These are phyloP conservation scores for Entophlyctis luteolus DNA, from an alignment of 192 early-diverging fungal genomes.

Conservation along the genomic window DNA sequence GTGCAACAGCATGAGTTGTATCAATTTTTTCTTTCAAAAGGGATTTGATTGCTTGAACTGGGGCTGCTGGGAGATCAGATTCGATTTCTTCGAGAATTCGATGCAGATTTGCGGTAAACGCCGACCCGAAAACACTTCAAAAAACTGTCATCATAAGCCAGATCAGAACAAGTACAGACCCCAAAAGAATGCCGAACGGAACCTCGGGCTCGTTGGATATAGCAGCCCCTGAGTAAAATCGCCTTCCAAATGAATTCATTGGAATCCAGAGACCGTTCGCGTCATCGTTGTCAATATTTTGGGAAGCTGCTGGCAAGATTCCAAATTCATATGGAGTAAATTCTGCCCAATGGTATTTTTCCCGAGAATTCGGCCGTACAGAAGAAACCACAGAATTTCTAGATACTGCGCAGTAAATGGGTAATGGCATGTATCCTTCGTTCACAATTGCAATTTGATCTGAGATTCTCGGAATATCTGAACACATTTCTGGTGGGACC, in stretches of 20 bases:
- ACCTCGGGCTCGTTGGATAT: slow-evolving; percentile 20
- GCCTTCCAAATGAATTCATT: slow-evolving; percentile 23
- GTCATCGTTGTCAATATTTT: background rate
- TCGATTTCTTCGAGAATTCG: slow-evolving; percentile 33
- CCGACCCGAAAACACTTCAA: slow-evolving; percentile 37
- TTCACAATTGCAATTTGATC: background rate
- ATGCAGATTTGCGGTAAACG: slow-evolving; percentile 37
- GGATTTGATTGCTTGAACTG: background rate
- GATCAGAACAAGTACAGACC: background rate
- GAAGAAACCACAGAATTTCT: background rate
- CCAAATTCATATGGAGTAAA: slow-evolving; percentile 42
- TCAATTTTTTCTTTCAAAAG: slow-evolving; percentile 19
- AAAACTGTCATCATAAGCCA: background rate
- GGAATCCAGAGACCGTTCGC: slow-evolving; percentile 35
- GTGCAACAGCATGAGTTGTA: slow-evolving; percentile 30
- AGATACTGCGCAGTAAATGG: slow-evolving; percentile 26
- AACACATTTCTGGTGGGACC: background rate
- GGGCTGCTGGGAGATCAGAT: slow-evolving; percentile 16
- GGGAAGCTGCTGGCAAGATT: background rate
- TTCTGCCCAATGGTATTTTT: slow-evolving; percentile 38
- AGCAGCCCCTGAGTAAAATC: slow-evolving; percentile 14
- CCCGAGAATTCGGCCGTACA: slow-evolving; percentile 6
- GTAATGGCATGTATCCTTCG: background rate
- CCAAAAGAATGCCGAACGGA: slow-evolving; percentile 26
- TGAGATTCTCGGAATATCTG: slow-evolving; percentile 1